These are phyloP conservation scores for Bipolaris cookei DNA, from an alignment of 2,329 filamentous ascomycete genomes.

Conservation along the genomic window DNA sequence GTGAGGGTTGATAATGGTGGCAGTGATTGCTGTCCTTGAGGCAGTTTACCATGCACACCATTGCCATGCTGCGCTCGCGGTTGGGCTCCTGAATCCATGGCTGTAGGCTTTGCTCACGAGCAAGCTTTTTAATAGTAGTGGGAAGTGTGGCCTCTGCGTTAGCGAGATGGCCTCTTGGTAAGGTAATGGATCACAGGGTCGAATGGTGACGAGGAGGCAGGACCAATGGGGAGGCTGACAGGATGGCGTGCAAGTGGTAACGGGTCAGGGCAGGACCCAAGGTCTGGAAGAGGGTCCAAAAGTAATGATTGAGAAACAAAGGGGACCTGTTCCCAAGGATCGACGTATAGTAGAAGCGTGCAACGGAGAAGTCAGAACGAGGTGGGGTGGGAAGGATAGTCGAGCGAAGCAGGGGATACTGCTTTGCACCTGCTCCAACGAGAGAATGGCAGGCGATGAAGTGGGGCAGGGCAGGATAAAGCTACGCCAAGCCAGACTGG, in stretches of 20 bases:
- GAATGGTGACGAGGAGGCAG: slow-evolving; percentile 23
- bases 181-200: slow-evolving; percentile 15
- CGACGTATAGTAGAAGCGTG: slow-evolving; percentile 28
- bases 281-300: slow-evolving; percentile 8
- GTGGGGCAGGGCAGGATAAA: slow-evolving; percentile 32
- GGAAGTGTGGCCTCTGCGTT: background rate
- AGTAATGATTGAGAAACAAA: slow-evolving; percentile 15
- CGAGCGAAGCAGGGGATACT: slow-evolving; percentile 19
- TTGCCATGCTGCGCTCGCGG: slow-evolving; percentile 28
- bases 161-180: slow-evolving; percentile 13
- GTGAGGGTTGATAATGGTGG: slow-evolving; percentile 50
- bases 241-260: background rate
- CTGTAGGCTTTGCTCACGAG: slow-evolving; percentile 9
- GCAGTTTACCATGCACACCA: slow-evolving; percentile 27
- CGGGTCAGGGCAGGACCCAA: slow-evolving; percentile 2
- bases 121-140: slow-evolving; percentile 1
- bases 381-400: slow-evolving; percentile 18
- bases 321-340: background rate
- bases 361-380: slow-evolving; percentile 16
- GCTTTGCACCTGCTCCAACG: slow-evolving; percentile 28
- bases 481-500: slow-evolving; percentile 25
- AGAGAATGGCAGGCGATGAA: slow-evolving; percentile 31
- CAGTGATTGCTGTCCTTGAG: slow-evolving; percentile 44
- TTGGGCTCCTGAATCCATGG: slow-evolving; percentile 42
- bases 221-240: slow-evolving; percentile 14